These are phyloP conservation scores for Massospora cicadina DNA, from an alignment of 371 early-diverging fungal species.

Conservation along the genomic window DNA sequence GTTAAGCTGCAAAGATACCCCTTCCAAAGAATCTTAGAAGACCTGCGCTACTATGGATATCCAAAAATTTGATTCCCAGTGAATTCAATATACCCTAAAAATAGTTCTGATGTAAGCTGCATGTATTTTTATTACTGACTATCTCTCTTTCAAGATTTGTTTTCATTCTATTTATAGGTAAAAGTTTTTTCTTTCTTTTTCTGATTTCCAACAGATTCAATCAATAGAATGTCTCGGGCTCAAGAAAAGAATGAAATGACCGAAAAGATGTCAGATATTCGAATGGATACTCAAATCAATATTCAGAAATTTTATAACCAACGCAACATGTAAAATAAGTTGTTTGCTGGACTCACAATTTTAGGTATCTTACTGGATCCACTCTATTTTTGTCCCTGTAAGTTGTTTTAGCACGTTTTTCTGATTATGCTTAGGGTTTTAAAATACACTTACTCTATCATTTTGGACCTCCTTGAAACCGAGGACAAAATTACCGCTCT, in stretches of 20 bases:
- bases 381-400: conserved; percentile 69
- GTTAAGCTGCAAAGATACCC: conserved; percentile 23
- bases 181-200: neutral
- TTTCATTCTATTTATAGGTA: conserved; percentile 42
- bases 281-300: conserved; percentile 37
- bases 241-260: conserved; percentile 22
- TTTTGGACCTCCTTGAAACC: conserved; percentile 41
- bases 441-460: conserved; percentile 51
- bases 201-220: conserved; percentile 27
- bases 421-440: conserved; percentile 27
- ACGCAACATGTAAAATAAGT: conserved; percentile 50
- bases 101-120: conserved; percentile 35
- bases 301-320: conserved; percentile 72
- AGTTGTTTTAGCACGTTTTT: conserved; percentile 10
- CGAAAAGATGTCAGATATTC: conserved; percentile 21
- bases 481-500: conserved; percentile 43
- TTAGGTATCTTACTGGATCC: conserved; percentile 62
- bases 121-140: neutral
- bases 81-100: conserved; percentile 29
- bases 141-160: conserved; percentile 26
- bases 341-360: neutral
- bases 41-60: conserved; percentile 5
- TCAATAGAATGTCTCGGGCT: conserved; percentile 43
- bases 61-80: conserved; percentile 20
- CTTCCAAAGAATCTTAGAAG: neutral